Percentiles rank a stretch among this genome's conserved stretches.
Conservation (phyloP, 2,329 filamentous ascomycete species). For the Neopestalotiopsis sp. region DNA sequence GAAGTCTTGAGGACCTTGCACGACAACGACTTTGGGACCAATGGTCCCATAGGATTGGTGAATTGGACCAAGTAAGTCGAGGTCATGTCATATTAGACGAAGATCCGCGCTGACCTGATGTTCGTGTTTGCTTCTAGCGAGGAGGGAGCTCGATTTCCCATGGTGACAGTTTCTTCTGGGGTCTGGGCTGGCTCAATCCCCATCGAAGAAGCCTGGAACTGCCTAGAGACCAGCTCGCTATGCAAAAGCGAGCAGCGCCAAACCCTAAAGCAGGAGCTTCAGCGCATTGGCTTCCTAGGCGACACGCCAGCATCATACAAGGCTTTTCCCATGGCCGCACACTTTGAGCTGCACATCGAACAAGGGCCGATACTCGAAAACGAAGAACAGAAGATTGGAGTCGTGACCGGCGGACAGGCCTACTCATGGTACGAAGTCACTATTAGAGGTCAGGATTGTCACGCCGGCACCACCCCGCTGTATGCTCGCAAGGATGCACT, state of each 20-base stretch:
- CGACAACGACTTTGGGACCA: conserved; percentile 72
- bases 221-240: conserved; percentile 37
- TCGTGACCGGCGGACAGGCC: conserved; percentile 75
- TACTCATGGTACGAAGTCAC: conserved; percentile 76
- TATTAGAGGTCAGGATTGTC: conserved; percentile 68
- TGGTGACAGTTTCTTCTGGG: conserved; percentile 74
- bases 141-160: conserved; percentile 81
- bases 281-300: conserved; percentile 77
- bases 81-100: too few species aligned
- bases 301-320: conserved; percentile 47
- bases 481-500: conserved; percentile 70
- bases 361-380: conserved; percentile 78
- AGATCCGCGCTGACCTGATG: too few species aligned
- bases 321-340: conserved; percentile 68
- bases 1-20: conserved; percentile 73
- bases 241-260: background rate
- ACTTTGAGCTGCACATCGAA: conserved; percentile 87
- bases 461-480: conserved; percentile 78
- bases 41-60: conserved; percentile 74
- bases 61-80: conserved; percentile 71
- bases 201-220: conserved; percentile 62
- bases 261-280: conserved; percentile 60
- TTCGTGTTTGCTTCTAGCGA: conserved; percentile 49
- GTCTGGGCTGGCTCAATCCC: conserved; percentile 77
- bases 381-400: conserved; percentile 67